These are phyloP conservation scores for Cardamine occulta DNA, from an alignment of 345 rosid species.

Conservation along the genomic window DNA sequence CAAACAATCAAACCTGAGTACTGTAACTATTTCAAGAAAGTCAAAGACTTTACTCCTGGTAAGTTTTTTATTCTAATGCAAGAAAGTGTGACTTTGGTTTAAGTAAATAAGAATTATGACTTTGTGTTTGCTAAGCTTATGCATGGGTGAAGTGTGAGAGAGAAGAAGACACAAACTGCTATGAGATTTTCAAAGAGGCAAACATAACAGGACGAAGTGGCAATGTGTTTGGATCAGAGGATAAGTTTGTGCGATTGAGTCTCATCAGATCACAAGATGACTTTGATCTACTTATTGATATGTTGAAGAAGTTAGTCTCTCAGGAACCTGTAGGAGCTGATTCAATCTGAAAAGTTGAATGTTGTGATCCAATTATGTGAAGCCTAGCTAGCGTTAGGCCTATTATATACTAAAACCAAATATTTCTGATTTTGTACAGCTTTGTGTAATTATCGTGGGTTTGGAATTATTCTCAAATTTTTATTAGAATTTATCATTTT, in stretches of 20 bases:
- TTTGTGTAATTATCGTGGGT: too few species aligned
- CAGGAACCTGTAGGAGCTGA: not conserved
- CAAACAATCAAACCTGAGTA: slow-evolving; percentile 50
- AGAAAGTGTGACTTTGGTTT: slow-evolving; percentile 6
- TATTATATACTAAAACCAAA: too few species aligned
- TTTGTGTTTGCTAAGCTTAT: slow-evolving; percentile 53
- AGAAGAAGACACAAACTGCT: slow-evolving; percentile 55
- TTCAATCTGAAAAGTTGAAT: not conserved
- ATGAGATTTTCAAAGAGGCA: slow-evolving; percentile 49
- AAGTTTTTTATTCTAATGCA: slow-evolving; percentile 4
- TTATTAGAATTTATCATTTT: too few species aligned
- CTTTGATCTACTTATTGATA: slow-evolving; percentile 45
- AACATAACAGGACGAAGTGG: slow-evolving; percentile 61
- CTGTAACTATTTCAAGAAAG: slow-evolving; percentile 49
- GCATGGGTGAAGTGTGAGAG: slow-evolving; percentile 75
- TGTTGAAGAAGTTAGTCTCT: slow-evolving; percentile 29
- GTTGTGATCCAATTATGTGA: too few species aligned
- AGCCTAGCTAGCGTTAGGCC: too few species aligned
- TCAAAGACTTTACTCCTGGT: slow-evolving; percentile 36
- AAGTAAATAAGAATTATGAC: not conserved
- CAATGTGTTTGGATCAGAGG: slow-evolving; percentile 38
- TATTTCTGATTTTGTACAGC: too few species aligned
- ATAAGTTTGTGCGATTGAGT: slow-evolving; percentile 57
- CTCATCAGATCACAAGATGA: slow-evolving; percentile 63
- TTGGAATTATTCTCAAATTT: too few species aligned